phyloP scores from a whole-genome alignment of 2,329 filamentous ascomycete genomes.

The Dothideomycetes sp. region DNA sequence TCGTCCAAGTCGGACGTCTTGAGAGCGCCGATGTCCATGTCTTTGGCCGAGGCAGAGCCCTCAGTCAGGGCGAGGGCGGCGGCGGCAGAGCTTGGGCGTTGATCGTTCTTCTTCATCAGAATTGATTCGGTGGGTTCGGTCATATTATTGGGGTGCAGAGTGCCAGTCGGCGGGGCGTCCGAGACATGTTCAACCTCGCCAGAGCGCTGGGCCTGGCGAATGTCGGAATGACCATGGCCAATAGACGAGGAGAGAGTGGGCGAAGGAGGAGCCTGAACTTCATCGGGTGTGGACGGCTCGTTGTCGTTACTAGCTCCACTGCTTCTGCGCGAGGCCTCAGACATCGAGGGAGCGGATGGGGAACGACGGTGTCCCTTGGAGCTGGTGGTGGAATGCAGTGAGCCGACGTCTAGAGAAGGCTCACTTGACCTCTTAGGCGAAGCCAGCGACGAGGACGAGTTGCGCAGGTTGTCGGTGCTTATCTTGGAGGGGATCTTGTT shows the following conservation, averaged over 20 bases:
- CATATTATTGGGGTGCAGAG: conserved; percentile 42
- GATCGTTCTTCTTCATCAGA: conserved; percentile 67
- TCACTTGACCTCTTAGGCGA: conserved; percentile 6
- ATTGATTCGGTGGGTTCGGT: conserved; percentile 76
- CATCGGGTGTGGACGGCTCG: conserved; percentile 11
- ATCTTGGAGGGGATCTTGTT: conserved; percentile 79
- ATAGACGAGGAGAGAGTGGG: conserved; percentile 71
- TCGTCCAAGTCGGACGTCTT: conserved; percentile 93
- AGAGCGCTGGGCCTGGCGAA: conserved; percentile 69
- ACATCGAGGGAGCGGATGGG: conserved; percentile 17
- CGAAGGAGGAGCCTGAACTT: conserved; percentile 58
- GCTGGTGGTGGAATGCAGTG: conserved; percentile 62
- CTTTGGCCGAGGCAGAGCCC: conserved; percentile 25
- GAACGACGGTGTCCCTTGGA: conserved; percentile 28
- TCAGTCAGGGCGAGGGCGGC: conserved; percentile 21
- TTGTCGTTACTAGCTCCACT: conserved; percentile 23
- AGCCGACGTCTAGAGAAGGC: conserved; percentile 50
- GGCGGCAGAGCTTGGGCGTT: conserved; percentile 21
- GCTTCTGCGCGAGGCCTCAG: conserved; percentile 31
- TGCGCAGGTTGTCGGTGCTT: conserved; percentile 66
- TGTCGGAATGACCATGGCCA: conserved; percentile 64
- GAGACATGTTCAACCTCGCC: conserved; percentile 94
- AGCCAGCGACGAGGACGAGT: conserved; percentile 42
- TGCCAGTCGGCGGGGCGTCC: conserved; percentile 70
- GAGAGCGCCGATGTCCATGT: conserved; percentile 78